Evolutionary conservation across 345 rosid species (phyloP), one percentile per base, ranked within the genome.

Genomic region (Sonneratia caseolaris): DNA sequence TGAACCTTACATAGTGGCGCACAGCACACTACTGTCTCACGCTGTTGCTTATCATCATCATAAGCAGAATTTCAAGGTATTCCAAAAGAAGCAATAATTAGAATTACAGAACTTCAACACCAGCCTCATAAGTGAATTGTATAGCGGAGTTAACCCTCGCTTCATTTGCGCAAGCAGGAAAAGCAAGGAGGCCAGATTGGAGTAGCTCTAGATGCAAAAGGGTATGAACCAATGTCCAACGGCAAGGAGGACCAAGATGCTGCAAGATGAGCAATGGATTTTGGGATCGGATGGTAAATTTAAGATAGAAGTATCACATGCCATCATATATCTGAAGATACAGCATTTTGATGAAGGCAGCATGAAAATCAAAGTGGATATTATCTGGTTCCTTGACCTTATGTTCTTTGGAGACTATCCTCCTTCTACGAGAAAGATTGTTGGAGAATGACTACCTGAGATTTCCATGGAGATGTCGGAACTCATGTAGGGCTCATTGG

Each of bases 311-410:
- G 35, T 59, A 0, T 40, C 70, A 16, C 18, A 10, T 22, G 69
- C 68, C 27, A 12, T 7, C 61, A 45, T 27, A 75, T 27, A 22
- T 68, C 37, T 72, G 24, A 47, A 27, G 48, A 37, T 21, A 66
- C 37, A 27, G 19, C 56, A 55, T 36, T 43, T 40, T 61, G 32
- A 73, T 37, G 40, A 40, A 40, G 3, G 40, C 19, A 15, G 3
- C 27, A 67, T 8, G 22, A 73, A 70, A 18, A 49, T 0, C 53
- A 42, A 71, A 57, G 49, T 79, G 70, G 81, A 76, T 24, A 27
- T 27, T 85, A 91, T 35, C 85, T 91, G 97, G 97, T 91, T 94
- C 81, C 87, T 94, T 32, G 91, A 91, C 84, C 98, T 96, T 64
- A 79, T 94, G 62, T 79, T 90, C 83, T 79, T 79, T 15, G 98